Conservation (phyloP, 176 grass and related monocot species). For the Puya raimondii region DNA sequence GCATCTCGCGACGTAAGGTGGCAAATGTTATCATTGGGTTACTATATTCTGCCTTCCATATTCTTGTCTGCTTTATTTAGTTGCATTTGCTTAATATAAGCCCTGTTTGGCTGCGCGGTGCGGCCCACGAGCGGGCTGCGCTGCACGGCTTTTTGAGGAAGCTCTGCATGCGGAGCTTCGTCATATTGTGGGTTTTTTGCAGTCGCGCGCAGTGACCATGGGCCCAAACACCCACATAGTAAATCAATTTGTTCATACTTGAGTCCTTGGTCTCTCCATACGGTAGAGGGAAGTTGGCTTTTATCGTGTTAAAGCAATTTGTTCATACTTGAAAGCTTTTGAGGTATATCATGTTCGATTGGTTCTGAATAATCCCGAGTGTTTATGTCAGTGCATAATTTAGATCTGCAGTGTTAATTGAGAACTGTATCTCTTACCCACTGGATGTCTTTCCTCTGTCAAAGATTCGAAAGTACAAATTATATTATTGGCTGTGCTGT, state of each 20-base stretch:
- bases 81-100: not conserved
- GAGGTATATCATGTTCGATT: not conserved
- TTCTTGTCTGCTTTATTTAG: constrained; percentile 14
- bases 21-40: constrained; percentile 57
- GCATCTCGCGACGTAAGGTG: constrained; percentile 99
- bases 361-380: not conserved
- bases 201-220: too few relatives aligned
- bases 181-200: too few relatives aligned
- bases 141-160: too few relatives aligned
- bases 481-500: not conserved
- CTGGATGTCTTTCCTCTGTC: not conserved
- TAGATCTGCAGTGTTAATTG: not conserved
- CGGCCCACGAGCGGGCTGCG: too few relatives aligned
- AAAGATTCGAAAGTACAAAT: not conserved
- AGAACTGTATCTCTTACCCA: not conserved
- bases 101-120: too few relatives aligned
- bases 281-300: not conserved
- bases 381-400: not conserved
- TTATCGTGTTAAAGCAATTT: not conserved
- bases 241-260: too few relatives aligned
- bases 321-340: not conserved
- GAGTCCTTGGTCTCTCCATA: not conserved
- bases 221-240: not conserved
- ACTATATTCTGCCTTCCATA: constrained; percentile 20
- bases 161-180: too few relatives aligned